Conservation (phyloP, 2,329 filamentous ascomycete genomes). For the Alternaria brassicicola region DNA sequence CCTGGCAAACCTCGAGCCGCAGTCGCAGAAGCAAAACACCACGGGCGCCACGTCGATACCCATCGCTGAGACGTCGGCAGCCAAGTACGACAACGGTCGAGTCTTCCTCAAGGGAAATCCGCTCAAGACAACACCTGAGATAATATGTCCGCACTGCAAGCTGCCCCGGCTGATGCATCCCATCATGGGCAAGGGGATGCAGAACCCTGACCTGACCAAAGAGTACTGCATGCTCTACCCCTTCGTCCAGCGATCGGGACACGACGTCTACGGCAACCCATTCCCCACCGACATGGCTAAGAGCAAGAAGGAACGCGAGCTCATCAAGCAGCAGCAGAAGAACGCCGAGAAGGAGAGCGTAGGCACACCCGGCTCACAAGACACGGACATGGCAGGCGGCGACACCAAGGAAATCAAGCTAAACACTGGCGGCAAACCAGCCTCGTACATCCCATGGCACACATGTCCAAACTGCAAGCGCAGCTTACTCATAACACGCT, state of each 20-base stretch:
- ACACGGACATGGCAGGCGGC: constrained; percentile 47
- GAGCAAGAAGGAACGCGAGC: constrained; percentile 74
- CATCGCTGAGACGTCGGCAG: constrained; percentile 65
- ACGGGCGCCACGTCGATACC: constrained; percentile 58
- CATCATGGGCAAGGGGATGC: constrained; percentile 71
- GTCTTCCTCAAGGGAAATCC: constrained; percentile 74
- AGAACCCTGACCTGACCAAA: constrained; percentile 62
- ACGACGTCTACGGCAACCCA: constrained; percentile 82
- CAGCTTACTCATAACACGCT: constrained; percentile 65
- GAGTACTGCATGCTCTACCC: constrained; percentile 82
- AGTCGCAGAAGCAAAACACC: constrained; percentile 38
- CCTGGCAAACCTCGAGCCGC: constrained; percentile 44
- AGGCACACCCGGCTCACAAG: constrained; percentile 54
- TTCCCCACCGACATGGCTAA: constrained; percentile 78
- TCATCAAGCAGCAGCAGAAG: constrained; percentile 52
- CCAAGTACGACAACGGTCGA: constrained; percentile 71
- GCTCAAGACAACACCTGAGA: constrained; percentile 71
- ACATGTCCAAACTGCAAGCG: constrained; percentile 67
- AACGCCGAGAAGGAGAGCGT: constrained; percentile 52
- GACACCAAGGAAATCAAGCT: constrained; percentile 54
- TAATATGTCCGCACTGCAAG: constrained; percentile 75
- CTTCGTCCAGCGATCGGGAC: constrained; percentile 76
- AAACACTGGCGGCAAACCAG: constrained; percentile 55
- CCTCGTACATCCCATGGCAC: constrained; percentile 58
- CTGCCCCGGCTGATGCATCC: constrained; percentile 75